Evolutionary conservation across 139 green algal genomes (phyloP), one percentile per base, ranked within the genome.

Genomic region (Monoraphidium neglectum): DNA sequence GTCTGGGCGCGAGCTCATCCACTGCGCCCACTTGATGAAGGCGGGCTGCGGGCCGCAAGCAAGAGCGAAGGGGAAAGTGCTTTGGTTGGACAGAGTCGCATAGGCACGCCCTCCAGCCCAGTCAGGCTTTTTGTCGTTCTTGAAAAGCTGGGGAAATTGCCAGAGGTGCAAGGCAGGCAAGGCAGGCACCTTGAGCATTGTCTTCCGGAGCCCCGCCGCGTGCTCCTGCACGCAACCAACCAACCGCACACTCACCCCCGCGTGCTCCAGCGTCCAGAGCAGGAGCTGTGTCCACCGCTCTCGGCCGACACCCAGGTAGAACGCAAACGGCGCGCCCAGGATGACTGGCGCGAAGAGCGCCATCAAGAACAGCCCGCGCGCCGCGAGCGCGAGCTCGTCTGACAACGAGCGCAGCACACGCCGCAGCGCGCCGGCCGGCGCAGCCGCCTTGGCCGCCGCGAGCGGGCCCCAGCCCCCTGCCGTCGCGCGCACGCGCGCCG

Each of bases 1-100:
- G 87, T 99, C 96, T 18, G 80, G 82, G 23, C 96, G 86, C 2
- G 93, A 74, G 26, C 23, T 46, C 47, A 46, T 46, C 93, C 93
- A 97, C 84, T 97, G 93, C 8, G 90, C 93, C 93, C 93, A 97
- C 84, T 97, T 97, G 61, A 95, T 94, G 68, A 92, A 95, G 1
- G 90, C 90, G 1, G 92, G 88, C 90, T 65, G 77, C 76, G 16
- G 43, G 8, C 8, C 8, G 43, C 12, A 12, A 12, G 43, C 43
- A 12, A 12, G 43, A 12, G 43, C 43, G 12, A 12, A 51, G 43
- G 43, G 43, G 8, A 12, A 8, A 8, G 43, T 8, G 43, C 43
- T 51, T 12, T 21, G 43, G 30, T 68, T 8, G 64, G n/a, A n/a
- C n/a, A n/a, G n/a, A n/a, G n/a, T n/a, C n/a, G n/a, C n/a, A n/a